Evolutionary conservation across 1,284 basidiomycete species (phyloP).

Genomic region (Trichosporon sp.): DNA sequence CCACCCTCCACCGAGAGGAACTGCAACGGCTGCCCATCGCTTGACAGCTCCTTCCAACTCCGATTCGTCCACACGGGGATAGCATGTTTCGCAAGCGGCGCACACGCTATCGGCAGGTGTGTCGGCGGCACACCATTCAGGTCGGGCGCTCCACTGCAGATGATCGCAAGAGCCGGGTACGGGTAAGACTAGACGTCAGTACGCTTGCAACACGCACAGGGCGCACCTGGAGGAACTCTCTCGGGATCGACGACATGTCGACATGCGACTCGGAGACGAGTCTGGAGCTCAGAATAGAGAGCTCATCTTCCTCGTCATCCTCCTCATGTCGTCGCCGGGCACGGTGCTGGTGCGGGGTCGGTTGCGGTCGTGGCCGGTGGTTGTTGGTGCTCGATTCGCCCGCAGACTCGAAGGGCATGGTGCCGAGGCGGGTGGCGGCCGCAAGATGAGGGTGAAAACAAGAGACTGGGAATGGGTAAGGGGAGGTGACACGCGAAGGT

Average conservation of each 20-base stretch:
- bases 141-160: slow-evolving; percentile 19
- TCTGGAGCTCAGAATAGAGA: slow-evolving; percentile 12
- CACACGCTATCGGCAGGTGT: not conserved
- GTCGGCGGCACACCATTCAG: slow-evolving; percentile 37
- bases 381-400: not conserved
- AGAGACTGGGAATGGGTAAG: not conserved
- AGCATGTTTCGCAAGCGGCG: slow-evolving; percentile 9
- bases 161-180: slow-evolving; percentile 48
- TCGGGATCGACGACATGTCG: slow-evolving; percentile 37
- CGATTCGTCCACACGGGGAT: slow-evolving; percentile 43
- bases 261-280: slow-evolving; percentile 23
- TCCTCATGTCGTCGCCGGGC: not conserved
- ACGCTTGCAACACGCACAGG: not conserved
- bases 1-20: slow-evolving; percentile 42
- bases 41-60: slow-evolving; percentile 40
- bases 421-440: not conserved
- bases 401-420: not conserved
- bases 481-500: not conserved
- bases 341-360: slow-evolving; percentile 8
- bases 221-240: slow-evolving; percentile 46
- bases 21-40: slow-evolving; percentile 36
- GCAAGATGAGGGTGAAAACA: not conserved
- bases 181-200: slow-evolving; percentile 41
- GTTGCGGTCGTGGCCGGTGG: slow-evolving; percentile 13
- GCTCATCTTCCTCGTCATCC: slow-evolving; percentile 4